Conservation (phyloP, 1,284 basidiomycete genomes). For the Sutorius eximius region DNA sequence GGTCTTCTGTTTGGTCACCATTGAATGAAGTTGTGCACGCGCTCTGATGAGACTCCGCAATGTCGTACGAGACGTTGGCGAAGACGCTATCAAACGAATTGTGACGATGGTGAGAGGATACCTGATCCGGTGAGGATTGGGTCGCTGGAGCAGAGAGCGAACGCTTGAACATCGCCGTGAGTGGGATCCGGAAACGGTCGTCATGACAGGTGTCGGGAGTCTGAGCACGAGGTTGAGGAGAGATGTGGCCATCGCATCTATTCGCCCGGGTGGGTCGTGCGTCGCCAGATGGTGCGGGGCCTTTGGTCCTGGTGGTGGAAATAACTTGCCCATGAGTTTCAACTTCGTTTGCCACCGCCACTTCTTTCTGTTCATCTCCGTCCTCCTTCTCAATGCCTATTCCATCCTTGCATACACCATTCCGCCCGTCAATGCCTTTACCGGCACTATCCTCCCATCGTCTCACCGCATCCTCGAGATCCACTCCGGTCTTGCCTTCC, state of each 20-base stretch:
- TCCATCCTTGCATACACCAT: constrained; percentile 2
- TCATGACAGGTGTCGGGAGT: constrained; percentile 34
- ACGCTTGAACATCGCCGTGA: constrained; percentile 61
- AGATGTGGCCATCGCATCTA: constrained; percentile 12
- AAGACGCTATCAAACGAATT: constrained; percentile 32
- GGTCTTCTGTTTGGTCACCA: constrained; percentile 26
- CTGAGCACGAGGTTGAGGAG: constrained; percentile 29
- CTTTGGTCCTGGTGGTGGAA: constrained; percentile 1
- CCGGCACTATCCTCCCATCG: constrained; percentile 35
- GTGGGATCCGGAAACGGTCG: constrained; percentile 45
- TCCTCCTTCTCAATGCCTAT: constrained; percentile 6
- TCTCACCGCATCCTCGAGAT: constrained; percentile 48
- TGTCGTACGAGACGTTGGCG: constrained; percentile 34
- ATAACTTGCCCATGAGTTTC: constrained; percentile 6
- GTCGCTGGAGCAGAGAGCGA: constrained; percentile 53
- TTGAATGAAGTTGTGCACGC: constrained; percentile 12
- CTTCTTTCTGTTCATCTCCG: constrained; percentile 28
- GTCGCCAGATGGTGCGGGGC: not conserved
- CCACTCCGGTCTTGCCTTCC: constrained; percentile 50
- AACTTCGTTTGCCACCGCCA: constrained; percentile 17
- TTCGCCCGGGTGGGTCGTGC: constrained; percentile 3
- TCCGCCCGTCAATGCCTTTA: constrained; percentile 6
- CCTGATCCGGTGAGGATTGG: constrained; percentile 19
- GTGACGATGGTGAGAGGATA: constrained; percentile 19
- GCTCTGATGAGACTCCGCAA: constrained; percentile 22